Conservation (phyloP, 2,329 filamentous ascomycete genomes). For the Plectosphaerella plurivora region DNA sequence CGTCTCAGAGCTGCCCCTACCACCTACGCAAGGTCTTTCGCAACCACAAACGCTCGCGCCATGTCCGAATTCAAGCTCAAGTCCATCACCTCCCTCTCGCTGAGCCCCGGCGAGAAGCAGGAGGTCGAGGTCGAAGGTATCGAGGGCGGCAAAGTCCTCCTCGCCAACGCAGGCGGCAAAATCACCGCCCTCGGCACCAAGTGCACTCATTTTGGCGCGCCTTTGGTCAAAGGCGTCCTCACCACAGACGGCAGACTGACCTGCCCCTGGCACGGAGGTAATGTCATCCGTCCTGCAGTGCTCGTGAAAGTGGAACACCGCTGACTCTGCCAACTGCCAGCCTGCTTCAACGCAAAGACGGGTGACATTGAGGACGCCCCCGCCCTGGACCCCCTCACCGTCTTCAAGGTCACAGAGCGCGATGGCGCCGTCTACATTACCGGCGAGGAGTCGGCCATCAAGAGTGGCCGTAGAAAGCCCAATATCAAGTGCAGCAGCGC, state of each 20-base stretch:
- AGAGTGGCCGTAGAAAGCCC: conserved; percentile 67
- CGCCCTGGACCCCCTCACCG: conserved; percentile 77
- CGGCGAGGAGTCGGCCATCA: conserved; percentile 74
- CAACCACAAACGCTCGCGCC: conserved; percentile 19
- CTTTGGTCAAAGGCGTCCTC: conserved; percentile 79
- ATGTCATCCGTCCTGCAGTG: conserved; percentile 16
- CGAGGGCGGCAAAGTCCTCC: conserved; percentile 77
- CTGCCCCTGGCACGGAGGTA: conserved; percentile 95
- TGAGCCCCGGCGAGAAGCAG: conserved; percentile 77
- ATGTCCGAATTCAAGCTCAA: conserved; percentile 70
- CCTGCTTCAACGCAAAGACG: conserved; percentile 85
- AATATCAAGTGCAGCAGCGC: conserved; percentile 64
- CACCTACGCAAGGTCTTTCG: conserved; percentile 12
- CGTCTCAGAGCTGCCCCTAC: background rate
- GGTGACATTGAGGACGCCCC: conserved; percentile 96
- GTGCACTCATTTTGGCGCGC: conserved; percentile 91
- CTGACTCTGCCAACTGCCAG: conserved; percentile 34
- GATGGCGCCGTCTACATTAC: conserved; percentile 81
- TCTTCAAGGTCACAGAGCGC: conserved; percentile 76
- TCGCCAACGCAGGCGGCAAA: conserved; percentile 73
- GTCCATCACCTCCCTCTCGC: conserved; percentile 65
- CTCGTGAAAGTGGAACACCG: background rate
- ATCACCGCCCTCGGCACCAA: conserved; percentile 77
- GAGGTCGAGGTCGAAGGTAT: conserved; percentile 91
- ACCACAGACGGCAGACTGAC: conserved; percentile 78